Base-by-base conservation (phyloP, 1,139 yeast genomes). In the Yarrowia galli region DNA sequence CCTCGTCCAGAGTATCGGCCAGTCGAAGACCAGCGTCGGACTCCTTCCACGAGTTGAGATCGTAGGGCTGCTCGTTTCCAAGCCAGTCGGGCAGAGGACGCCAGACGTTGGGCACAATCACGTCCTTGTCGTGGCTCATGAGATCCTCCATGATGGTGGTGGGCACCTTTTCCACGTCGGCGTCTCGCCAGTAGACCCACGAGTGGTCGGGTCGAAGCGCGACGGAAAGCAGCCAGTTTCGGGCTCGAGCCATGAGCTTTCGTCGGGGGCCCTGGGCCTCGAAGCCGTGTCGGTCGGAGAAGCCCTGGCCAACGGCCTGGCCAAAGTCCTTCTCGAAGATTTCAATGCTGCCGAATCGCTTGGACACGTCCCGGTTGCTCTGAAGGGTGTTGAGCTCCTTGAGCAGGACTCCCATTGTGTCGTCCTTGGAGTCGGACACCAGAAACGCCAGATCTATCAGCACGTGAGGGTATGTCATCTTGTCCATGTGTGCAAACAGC, bases 31-130 rank as follows among this genome's bases (percentile, higher is more conserved):
- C 96, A 49, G 96, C 92, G 71, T 89, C 95, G 60, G 89, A 84
- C 78, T 91, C 97, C 75, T 89, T 92, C 97, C 97, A 91, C 43
- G 96, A 89, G 79, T 91, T 91, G 76, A 91, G 83, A 80, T 91
- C 97, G 75, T 91, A 91, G 0, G 97, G 97, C 77, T 91, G 97
- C 75, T 90, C 93, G 75, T 88, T 88, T 9, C 96, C 96, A 69
- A 91, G 82, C 93, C 95, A 91, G 77, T 89, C 95, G 1, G 97
- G 97, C 71, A 91, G 80, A 0, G 97, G 97, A 73, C 97, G 84
- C 97, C 97, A 91, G 63, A 91, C 96, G 75, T 91, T 91, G 28
- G 97, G 97, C 28, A 91, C 93, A 69, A 87, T 86, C 51, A 88
- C 89, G 72, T 87, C 91, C 74, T 81, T 83, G 73, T 85, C 82